Percentiles rank a stretch among this genome's conserved stretches.
Evolutionary conservation across 2,329 filamentous ascomycete species (phyloP).

Genomic region (Mycosphaerella arachidis): DNA sequence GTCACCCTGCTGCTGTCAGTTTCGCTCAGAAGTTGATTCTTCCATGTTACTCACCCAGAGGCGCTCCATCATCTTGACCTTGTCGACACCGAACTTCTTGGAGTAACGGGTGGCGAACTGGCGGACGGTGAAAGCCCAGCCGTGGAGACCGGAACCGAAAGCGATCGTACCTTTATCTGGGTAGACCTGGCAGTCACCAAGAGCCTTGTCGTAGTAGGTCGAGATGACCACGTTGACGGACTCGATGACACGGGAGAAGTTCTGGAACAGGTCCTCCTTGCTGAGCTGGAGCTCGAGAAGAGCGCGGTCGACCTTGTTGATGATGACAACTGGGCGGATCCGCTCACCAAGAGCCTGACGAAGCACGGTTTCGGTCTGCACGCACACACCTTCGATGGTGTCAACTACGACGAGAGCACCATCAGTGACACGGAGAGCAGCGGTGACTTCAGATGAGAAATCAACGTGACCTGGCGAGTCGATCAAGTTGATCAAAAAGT

Average conservation of each 20-base stretch:
- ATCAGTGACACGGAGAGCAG: slow-evolving; percentile 98
- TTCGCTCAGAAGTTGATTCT: background rate
- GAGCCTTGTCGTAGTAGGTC: slow-evolving; percentile 94
- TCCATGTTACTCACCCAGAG: slow-evolving; percentile 68
- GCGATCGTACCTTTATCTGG: slow-evolving; percentile 96
- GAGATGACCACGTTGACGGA: slow-evolving; percentile 99
- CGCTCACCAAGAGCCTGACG: slow-evolving; percentile 99
- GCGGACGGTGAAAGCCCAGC: slow-evolving; percentile 98
- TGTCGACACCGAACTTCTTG: slow-evolving; percentile 99
- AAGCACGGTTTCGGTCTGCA: slow-evolving; percentile 99
- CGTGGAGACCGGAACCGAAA: slow-evolving; percentile 99
- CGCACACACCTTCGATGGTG: slow-evolving; percentile 99
- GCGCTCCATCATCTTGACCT: slow-evolving; percentile 99
- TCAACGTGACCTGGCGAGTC: slow-evolving; percentile 99
- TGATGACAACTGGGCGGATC: slow-evolving; percentile 99
- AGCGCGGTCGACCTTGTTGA: slow-evolving; percentile 99
- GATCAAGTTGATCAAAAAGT: slow-evolving; percentile 99
- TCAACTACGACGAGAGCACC: slow-evolving; percentile 99
- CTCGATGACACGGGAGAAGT: slow-evolving; percentile 98
- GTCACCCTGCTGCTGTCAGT: slow-evolving; percentile 59
- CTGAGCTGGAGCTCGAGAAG: slow-evolving; percentile 97
- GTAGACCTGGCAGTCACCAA: slow-evolving; percentile 98
- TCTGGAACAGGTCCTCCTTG: slow-evolving; percentile 99
- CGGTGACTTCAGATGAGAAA: slow-evolving; percentile 99
- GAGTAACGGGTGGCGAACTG: slow-evolving; percentile 94